Evolutionary conservation across 2,329 filamentous ascomycete genomes (phyloP).

Genomic region (Botryotinia convoluta): DNA sequence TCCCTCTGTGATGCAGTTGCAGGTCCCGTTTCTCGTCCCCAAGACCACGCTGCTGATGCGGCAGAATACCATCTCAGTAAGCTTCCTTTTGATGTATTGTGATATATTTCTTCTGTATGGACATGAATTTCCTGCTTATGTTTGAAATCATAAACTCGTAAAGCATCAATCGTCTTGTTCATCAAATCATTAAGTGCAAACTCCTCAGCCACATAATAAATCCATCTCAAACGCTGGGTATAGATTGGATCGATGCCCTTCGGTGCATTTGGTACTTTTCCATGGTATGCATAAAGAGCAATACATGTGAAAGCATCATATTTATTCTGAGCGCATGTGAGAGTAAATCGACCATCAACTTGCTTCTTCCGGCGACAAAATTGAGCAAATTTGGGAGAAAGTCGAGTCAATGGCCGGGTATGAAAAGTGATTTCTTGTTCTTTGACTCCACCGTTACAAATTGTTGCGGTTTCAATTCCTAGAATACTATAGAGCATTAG

Average conservation of each 20-base stretch:
- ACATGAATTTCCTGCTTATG: not conserved
- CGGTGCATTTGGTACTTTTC: not conserved
- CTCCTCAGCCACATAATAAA: constrained; percentile 10
- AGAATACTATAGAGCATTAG: not conserved
- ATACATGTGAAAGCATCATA: constrained; percentile 12
- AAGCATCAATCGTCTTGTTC: constrained; percentile 9
- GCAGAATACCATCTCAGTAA: constrained; percentile 14
- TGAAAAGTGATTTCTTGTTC: constrained; percentile 13
- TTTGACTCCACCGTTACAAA: not conserved
- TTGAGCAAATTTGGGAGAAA: constrained; percentile 6
- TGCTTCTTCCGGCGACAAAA: constrained; percentile 1
- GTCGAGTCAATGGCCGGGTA: constrained; percentile 6
- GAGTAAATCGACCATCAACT: constrained; percentile 2
- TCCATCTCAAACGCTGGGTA: not conserved
- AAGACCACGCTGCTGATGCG: constrained; percentile 14
- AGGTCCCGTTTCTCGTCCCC: constrained; percentile 13
- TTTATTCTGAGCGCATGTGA: not conserved
- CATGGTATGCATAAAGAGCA: constrained; percentile 13
- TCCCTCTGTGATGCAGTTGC: constrained; percentile 8
- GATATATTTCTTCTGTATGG: constrained; percentile 3
- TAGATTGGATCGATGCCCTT: not conserved
- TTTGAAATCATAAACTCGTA: not conserved
- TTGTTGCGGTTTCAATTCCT: constrained; percentile 9
- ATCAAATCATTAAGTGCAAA: constrained; percentile 6
- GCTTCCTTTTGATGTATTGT: constrained; percentile 8